Percentiles rank a stretch among this genome's conserved stretches.
Evolutionary conservation across 2,329 filamentous ascomycete species (phyloP).

Genomic region (Corinectria fuckeliana): DNA sequence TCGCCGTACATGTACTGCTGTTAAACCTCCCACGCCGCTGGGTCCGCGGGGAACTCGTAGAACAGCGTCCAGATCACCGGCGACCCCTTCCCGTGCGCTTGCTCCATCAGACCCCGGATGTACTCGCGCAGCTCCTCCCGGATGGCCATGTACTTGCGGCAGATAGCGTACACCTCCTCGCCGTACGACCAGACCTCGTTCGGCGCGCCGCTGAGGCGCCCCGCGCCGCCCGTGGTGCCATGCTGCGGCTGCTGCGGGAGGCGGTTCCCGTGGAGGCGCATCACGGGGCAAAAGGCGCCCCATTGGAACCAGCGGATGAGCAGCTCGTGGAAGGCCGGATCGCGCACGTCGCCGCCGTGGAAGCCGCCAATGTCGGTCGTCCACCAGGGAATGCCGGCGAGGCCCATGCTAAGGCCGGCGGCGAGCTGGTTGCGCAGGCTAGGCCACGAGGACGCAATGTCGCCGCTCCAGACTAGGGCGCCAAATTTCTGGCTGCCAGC

Average conservation of each 20-base stretch:
- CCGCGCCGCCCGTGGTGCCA: slow-evolving; percentile 46
- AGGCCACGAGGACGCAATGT: slow-evolving; percentile 69
- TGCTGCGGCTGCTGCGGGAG: slow-evolving; percentile 57
- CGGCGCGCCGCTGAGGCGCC: slow-evolving; percentile 57
- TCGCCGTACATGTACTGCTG: slow-evolving; percentile 69
- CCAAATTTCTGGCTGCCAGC: slow-evolving; percentile 67
- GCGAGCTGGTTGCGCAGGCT: slow-evolving; percentile 66
- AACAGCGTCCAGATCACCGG: slow-evolving; percentile 69
- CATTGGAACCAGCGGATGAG: slow-evolving; percentile 75
- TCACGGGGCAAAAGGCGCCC: slow-evolving; percentile 71
- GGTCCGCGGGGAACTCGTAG: slow-evolving; percentile 66
- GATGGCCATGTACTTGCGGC: slow-evolving; percentile 63
- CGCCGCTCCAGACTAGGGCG: slow-evolving; percentile 70
- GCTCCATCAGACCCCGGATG: slow-evolving; percentile 62
- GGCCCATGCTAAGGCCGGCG: slow-evolving; percentile 70
- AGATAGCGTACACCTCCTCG: slow-evolving; percentile 64
- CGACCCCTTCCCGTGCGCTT: slow-evolving; percentile 64
- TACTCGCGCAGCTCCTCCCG: slow-evolving; percentile 66
- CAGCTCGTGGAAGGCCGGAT: slow-evolving; percentile 64
- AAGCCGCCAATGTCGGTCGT: slow-evolving; percentile 76
- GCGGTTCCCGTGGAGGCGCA: slow-evolving; percentile 70
- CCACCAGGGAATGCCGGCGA: slow-evolving; percentile 71
- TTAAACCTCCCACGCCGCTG: slow-evolving; percentile 61
- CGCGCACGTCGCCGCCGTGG: slow-evolving; percentile 66
- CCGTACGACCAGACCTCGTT: slow-evolving; percentile 75